Base-by-base conservation (phyloP, 2,329 filamentous ascomycete species). In the Epichloe sp. region DNA sequence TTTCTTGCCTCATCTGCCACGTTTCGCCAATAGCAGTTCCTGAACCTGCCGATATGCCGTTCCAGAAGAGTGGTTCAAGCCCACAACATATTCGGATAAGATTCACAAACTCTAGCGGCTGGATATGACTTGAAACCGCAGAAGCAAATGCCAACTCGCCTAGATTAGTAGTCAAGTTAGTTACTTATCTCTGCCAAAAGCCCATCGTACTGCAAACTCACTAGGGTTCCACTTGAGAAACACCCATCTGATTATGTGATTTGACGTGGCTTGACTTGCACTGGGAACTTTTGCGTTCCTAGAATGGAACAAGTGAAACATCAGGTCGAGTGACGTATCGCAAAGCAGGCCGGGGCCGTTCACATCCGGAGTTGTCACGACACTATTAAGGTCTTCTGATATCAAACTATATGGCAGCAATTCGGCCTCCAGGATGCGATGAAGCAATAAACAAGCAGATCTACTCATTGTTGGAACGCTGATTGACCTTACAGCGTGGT, bases 221-320 rank as follows among this genome's bases (percentile, higher is more conserved):
- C 87, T 82, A 56, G 89, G 85, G 57, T 82, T 82, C 89, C 91
- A 98, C 59, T 78, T 83, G 36, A 82, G 77, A 58, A 89, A 82
- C 1, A 93, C 65, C 93, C 93, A 98, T 58, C 82, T 77, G 51
- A 93, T 78, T 37, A 93, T 76, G 59, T 86, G 80, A 56, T 81
- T 85, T 38, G 80, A 82, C 3, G 82, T 85, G 40, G 74, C 73
- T 57, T 82, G 78, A 56, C 79, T 86, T 37, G 79, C 78, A 52
- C 79, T 83, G 2, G 87, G 85, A 44, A 85, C 80, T 59, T 83
- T 77, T 31, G 78, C 75, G 57, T 85, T 82, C 49, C 81, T 79
- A 41, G 81, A 70, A 51, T 82, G 76, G 37, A 93, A 71, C 42
- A 94, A 65, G 50, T 78, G 77, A 15, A 77, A 72, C 79, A 95